Percentiles rank a stretch among this genome's conserved stretches.
Evolutionary conservation across 1,284 basidiomycete genomes (phyloP).

Genomic region (Ustilago xerochloae): DNA sequence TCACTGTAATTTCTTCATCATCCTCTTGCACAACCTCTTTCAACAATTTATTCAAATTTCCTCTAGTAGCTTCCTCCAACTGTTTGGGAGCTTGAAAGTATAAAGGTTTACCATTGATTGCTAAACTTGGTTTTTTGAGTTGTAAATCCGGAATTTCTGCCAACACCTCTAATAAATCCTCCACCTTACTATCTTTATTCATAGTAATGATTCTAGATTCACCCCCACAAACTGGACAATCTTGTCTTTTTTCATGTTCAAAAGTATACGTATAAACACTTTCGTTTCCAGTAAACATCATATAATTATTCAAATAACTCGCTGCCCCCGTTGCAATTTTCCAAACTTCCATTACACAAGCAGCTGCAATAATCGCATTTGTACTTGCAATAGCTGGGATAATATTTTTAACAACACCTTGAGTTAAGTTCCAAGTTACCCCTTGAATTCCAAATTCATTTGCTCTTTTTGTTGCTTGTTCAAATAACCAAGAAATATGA

Average conservation of each 20-base stretch:
- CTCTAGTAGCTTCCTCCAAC: conserved; percentile 84
- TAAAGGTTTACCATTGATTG: conserved; percentile 74
- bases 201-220: conserved; percentile 70
- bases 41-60: conserved; percentile 86
- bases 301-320: conserved; percentile 96
- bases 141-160: conserved; percentile 60
- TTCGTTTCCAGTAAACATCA: conserved; percentile 88
- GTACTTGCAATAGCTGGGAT: conserved; percentile 79
- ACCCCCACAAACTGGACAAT: conserved; percentile 97
- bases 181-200: conserved; percentile 23
- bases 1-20: conserved; percentile 85
- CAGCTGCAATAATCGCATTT: conserved; percentile 73
- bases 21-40: conserved; percentile 80
- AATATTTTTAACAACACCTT: conserved; percentile 99
- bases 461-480: conserved; percentile 78
- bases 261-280: conserved; percentile 98
- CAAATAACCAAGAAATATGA: conserved; percentile 93
- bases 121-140: conserved; percentile 54
- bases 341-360: conserved; percentile 98
- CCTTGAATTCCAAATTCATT: conserved; percentile 95
- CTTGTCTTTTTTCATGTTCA: conserved; percentile 87
- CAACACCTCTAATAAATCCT: conserved; percentile 54
- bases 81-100: conserved; percentile 93
- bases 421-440: conserved; percentile 96
- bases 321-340: conserved; percentile 96